Evolutionary conservation across 2,329 filamentous ascomycete species (phyloP), one percentile per base, ranked within the genome.

Genomic region (Aspergillus alliaceus): DNA sequence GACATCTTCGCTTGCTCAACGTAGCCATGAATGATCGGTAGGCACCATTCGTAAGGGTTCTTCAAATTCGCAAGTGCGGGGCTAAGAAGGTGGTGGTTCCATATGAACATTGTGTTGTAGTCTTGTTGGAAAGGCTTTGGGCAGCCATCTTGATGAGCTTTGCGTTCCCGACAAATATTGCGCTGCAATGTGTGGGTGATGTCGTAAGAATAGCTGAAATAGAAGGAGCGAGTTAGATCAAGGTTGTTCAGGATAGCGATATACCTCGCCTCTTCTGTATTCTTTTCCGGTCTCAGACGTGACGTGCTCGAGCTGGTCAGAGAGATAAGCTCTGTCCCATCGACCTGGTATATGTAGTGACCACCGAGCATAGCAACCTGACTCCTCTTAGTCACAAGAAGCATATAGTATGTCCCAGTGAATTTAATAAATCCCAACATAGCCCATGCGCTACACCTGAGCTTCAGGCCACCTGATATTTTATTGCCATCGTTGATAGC

Each of bases 161-260:
- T 81, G 37, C 95, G 84, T 74, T 97, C 92, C 31, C 86, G 84
- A 20, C 87, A 88, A 59, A 99, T 92, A 68, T 99, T 99, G 69
- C 93, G 87, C 72, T 99, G 95, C 47, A 99, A 79, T 1, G 92
- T 96, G 53, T 88, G 86, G 0, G 95, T 99, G 64, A 98, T 90
- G 71, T 99, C 91, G 77, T 99, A 99, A 0, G 93, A 96, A 72
- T 97, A 97, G 77, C 93, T 97, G 79, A 97, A 99, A 75, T 99
- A 99, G 73, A 99, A 99, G 0, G 90, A 96, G 56, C 90, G 85
- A 0, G 90, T 92, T 59, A 99, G 78, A 72, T 99, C 95, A 31
- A 99, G 82, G 64, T 96, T 96, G 71, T 90, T 92, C 44, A 99
- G 81, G 52, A 97, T 98, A 25, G 86, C 84, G 32, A 98, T 82